Base-by-base conservation (phyloP, 768 basidiomycete species). In the Rhizopogon sp. region DNA sequence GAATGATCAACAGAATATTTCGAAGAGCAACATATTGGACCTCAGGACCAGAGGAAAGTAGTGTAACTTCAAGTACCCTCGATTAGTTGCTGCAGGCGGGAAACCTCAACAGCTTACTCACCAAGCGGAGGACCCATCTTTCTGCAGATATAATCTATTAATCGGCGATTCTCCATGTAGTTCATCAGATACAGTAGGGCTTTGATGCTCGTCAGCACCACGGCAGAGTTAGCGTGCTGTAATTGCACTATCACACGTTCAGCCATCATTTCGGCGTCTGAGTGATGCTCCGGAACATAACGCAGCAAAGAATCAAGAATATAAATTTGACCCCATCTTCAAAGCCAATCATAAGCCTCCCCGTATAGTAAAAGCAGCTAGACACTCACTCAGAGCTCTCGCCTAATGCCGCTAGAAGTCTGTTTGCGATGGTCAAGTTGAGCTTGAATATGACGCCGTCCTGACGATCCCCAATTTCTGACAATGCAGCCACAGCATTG, bases 51-150 rank as follows among this genome's bases (percentile, higher is more conserved):
- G 97, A 98, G 6, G 97, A 98, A 39, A 99, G 77, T 11, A 98
- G 73, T 0, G 97, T 93, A 22, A 99, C 97, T 98, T 67, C 0
- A 20, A 20, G 28, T 28, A 44, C 14, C 53, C 50, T 54, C n/a
- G 22, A 43, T 58, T 25, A 57, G 49, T 47, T 39, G 35, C 45
- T 28, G 49, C 33, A 42, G 51, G 33, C 3, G 0, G 29, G 11
- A 28, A 54, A 42, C 37, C 43, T 10, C 39, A 52, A 42, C 22
- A 35, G 35, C 4, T 5, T 33, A 39, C 39, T 51, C 62, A 95
- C 96, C 96, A 70, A 99, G 72, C 22, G 97, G 97, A 11, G 97
- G 96, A 0, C 94, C 94, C 91, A 99, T 96, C 76, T 98, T 98
- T 71, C 90, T 87, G 73, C 97, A 97, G 61, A 97, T 87, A 60